Conservation (phyloP, 2,329 filamentous ascomycete species). For the Ophiostoma sp. region DNA sequence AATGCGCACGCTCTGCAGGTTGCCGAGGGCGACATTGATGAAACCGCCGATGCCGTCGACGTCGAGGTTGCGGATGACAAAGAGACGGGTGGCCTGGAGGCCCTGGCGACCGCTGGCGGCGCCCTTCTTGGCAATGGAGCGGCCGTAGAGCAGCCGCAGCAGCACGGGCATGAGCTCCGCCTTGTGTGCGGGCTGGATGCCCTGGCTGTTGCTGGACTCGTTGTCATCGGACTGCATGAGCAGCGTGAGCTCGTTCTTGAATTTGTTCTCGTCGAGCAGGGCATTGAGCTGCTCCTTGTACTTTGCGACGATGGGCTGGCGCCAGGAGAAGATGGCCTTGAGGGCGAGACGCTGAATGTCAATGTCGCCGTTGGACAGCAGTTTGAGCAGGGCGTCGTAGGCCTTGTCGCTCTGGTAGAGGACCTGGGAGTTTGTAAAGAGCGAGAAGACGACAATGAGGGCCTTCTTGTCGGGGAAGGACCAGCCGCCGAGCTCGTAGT, state of each 20-base stretch:
- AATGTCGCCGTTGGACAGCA: conserved; percentile 81
- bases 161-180: conserved; percentile 75
- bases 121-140: conserved; percentile 77
- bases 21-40: conserved; percentile 72
- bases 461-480: conserved; percentile 75
- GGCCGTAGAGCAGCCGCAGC: conserved; percentile 80
- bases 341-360: conserved; percentile 83
- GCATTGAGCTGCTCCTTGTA: conserved; percentile 85
- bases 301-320: conserved; percentile 64
- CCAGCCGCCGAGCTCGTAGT: conserved; percentile 47
- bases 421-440: conserved; percentile 81
- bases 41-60: conserved; percentile 73
- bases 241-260: conserved; percentile 88
- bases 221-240: conserved; percentile 58
- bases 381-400: conserved; percentile 64
- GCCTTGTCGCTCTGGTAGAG: conserved; percentile 74
- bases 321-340: conserved; percentile 85
- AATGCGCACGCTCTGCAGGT: conserved; percentile 57
- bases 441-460: conserved; percentile 72
- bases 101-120: conserved; percentile 71
- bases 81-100: conserved; percentile 73
- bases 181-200: conserved; percentile 70
- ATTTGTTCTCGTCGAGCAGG: conserved; percentile 81
- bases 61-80: conserved; percentile 72
- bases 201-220: conserved; percentile 30